Percentiles rank a stretch among this genome's conserved stretches.
phyloP scores from a whole-genome alignment of 805 yeast species.

The Metschnikowia continentalis region DNA sequence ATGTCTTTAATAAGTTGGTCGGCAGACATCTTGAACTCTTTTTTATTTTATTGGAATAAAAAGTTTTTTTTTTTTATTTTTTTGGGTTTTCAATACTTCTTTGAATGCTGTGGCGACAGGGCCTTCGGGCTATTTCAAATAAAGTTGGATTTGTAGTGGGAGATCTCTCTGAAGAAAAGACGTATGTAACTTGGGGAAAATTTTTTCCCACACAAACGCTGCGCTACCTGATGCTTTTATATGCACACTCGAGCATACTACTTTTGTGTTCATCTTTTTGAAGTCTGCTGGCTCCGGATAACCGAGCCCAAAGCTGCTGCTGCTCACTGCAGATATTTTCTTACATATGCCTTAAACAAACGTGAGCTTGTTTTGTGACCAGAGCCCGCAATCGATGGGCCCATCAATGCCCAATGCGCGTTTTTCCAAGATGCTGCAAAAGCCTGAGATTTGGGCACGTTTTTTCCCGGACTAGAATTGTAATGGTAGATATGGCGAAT shows the following conservation, averaged over 20 bases:
- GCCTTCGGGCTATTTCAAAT: conserved; percentile 1
- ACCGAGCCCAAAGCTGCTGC: neutral
- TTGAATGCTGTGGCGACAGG: conserved; percentile 4
- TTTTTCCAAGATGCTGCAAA: neutral
- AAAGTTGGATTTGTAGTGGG: conserved; percentile 10
- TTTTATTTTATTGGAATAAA: conserved; percentile 10
- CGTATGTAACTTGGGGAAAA: conserved; percentile 9
- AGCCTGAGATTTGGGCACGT: neutral
- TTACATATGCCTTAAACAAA: neutral
- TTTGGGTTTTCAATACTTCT: conserved; percentile 8
- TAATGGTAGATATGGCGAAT: neutral
- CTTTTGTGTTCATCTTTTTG: neutral
- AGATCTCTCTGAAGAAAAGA: conserved; percentile 18
- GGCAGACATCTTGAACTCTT: conserved; percentile 25
- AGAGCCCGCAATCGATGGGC: neutral
- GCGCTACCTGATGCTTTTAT: conserved; percentile 4
- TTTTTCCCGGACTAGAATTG: neutral
- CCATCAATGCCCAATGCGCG: neutral
- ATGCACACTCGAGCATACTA: conserved; percentile 1
- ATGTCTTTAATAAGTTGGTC: conserved; percentile 45
- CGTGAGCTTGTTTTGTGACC: neutral
- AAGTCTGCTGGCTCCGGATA: neutral
- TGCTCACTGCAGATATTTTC: neutral
- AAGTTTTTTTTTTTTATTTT: conserved; percentile 12
- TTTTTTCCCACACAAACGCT: conserved; percentile 14